phyloP scores from a whole-genome alignment of 345 rosid species.

The Boechera divaricarpa region DNA sequence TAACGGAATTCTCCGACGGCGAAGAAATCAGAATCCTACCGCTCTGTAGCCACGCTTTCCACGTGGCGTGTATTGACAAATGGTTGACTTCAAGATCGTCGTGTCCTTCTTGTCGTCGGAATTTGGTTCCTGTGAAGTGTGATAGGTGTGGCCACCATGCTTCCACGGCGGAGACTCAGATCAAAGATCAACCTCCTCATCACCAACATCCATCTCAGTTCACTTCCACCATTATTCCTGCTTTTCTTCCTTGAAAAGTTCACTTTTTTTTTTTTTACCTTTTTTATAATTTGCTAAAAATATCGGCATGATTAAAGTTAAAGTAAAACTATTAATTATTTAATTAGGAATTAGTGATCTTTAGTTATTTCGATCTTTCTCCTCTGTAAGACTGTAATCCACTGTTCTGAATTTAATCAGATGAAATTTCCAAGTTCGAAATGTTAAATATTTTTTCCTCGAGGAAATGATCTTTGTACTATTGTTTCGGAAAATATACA shows the following conservation, averaged over 20 bases:
- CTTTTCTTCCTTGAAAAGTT: conserved; percentile 44
- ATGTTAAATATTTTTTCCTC: too few species aligned
- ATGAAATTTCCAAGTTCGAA: conserved; percentile 9
- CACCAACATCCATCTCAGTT: conserved; percentile 39
- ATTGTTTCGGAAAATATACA: too few species aligned
- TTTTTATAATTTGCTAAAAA: conserved; percentile 18
- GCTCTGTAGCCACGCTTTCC: conserved; percentile 66
- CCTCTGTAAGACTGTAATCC: conserved; percentile 25
- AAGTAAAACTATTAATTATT: conserved; percentile 12
- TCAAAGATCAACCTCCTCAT: conserved; percentile 31
- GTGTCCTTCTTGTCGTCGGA: conserved; percentile 74
- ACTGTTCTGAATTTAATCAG: conserved; percentile 16
- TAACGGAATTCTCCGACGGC: conserved; percentile 58
- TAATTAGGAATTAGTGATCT: conserved; percentile 34
- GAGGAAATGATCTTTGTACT: too few species aligned
- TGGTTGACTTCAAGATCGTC: conserved; percentile 70
- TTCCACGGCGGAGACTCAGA: conserved; percentile 35
- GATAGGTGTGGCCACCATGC: conserved; percentile 42
- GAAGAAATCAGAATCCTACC: conserved; percentile 65
- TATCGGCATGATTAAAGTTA: conserved; percentile 17
- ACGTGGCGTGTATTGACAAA: conserved; percentile 64
- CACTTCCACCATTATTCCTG: conserved; percentile 40
- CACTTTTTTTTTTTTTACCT: neutral
- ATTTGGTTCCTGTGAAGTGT: conserved; percentile 48
- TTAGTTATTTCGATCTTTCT: neutral